Conservation (phyloP, 257 asterid species). For the Coffea canephora region DNA sequence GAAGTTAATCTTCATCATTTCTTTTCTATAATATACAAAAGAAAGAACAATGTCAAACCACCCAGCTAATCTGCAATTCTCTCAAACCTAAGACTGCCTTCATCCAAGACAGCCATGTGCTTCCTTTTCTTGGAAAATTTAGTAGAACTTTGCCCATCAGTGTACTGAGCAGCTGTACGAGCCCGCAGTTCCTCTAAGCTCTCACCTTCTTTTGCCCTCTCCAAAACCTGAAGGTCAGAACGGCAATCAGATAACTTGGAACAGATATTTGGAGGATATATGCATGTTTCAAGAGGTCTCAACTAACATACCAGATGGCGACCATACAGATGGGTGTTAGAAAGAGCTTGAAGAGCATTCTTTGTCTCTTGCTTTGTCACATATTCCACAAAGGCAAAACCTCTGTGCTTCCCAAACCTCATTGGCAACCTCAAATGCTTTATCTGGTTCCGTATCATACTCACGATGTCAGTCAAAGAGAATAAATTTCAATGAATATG, state of each 20-base stretch:
- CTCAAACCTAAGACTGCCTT: constrained; percentile 57
- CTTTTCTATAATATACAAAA: background rate
- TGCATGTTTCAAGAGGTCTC: background rate
- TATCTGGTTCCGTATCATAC: constrained; percentile 42
- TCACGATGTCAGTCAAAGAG: constrained; percentile 2
- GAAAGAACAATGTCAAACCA: background rate
- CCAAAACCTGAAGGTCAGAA: constrained; percentile 63
- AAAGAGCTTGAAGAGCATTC: constrained; percentile 80
- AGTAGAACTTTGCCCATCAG: constrained; percentile 37
- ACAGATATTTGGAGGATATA: background rate
- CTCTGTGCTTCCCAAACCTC: constrained; percentile 81
- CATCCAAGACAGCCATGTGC: constrained; percentile 50
- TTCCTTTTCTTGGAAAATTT: constrained; percentile 69
- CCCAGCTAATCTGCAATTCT: constrained; percentile 30
- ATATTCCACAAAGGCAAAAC: constrained; percentile 88
- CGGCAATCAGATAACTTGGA: constrained; percentile 6
- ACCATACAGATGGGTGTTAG: constrained; percentile 89
- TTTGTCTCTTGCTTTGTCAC: constrained; percentile 87
- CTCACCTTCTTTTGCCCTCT: constrained; percentile 94
- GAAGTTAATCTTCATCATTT: too few species aligned
- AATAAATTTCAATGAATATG: background rate
- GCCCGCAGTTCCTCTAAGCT: constrained; percentile 85
- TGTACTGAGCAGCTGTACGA: constrained; percentile 77
- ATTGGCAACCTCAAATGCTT: constrained; percentile 80
- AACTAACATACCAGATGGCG: constrained; percentile 82